Percentiles rank a stretch among this genome's conserved stretches.
Conservation (phyloP, 805 yeast genomes). For the Candida dajiaensis region DNA sequence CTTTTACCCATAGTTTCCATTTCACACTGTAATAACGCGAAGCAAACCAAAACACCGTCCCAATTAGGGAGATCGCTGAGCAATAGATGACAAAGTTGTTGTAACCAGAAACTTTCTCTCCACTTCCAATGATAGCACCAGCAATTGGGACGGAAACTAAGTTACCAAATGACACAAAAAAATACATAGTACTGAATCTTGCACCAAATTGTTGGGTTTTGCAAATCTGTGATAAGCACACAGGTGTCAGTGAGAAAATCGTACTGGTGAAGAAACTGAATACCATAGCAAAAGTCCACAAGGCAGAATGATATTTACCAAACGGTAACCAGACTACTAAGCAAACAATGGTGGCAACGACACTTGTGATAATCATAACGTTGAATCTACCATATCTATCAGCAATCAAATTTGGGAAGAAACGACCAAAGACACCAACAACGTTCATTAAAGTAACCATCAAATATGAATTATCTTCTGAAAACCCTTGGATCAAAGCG, state of each 20-base stretch:
- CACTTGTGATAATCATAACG: constrained; percentile 31
- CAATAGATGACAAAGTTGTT: constrained; percentile 24
- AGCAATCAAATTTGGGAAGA: constrained; percentile 27
- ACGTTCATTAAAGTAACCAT: constrained; percentile 36
- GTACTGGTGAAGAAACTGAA: constrained; percentile 51
- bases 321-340: constrained; percentile 32
- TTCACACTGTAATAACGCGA: constrained; percentile 11
- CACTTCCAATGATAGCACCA: constrained; percentile 39
- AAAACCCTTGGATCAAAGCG: constrained; percentile 19
- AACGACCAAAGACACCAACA: constrained; percentile 29
- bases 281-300: constrained; percentile 35
- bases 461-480: constrained; percentile 30
- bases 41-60: constrained; percentile 4
- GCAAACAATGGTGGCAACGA: constrained; percentile 29
- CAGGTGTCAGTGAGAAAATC: constrained; percentile 29
- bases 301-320: constrained; percentile 25
- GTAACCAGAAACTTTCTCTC: constrained; percentile 18
- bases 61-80: constrained; percentile 8
- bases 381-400: constrained; percentile 42
- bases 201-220: constrained; percentile 45
- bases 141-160: constrained; percentile 43
- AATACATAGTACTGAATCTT: constrained; percentile 50
- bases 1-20: constrained; percentile 8
- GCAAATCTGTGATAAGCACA: constrained; percentile 50
- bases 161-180: constrained; percentile 47